These are phyloP conservation scores for Hanseniaspora sp. DNA, from an alignment of 1,139 yeast genomes.

Conservation along the genomic window DNA sequence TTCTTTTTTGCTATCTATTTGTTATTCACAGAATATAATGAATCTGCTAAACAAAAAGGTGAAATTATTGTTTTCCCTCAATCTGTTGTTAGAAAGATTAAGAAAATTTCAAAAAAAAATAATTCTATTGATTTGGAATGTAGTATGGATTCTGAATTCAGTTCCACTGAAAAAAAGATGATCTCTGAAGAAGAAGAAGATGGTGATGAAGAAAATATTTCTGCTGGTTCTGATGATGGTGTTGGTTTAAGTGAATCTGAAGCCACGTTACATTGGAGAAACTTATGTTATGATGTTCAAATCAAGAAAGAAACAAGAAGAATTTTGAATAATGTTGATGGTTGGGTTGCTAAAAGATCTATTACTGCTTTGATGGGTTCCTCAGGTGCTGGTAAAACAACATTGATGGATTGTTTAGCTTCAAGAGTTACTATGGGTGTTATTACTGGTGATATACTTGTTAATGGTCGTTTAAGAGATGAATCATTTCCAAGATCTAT, in stretches of 20 bases:
- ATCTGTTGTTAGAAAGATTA: conserved; percentile 31
- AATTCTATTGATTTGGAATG: conserved; percentile 14
- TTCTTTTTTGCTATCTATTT: conserved; percentile 33
- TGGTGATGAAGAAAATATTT: conserved; percentile 18
- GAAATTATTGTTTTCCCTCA: conserved; percentile 53
- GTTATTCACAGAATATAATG: conserved; percentile 46
- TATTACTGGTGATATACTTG: conserved; percentile 64
- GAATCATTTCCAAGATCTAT: conserved; percentile 68
- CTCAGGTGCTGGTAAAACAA: conserved; percentile 82
- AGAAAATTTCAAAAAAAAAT: conserved; percentile 23
- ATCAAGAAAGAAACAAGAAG: conserved; percentile 55
- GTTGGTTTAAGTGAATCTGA: conserved; percentile 24
- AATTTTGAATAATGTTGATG: conserved; percentile 59
- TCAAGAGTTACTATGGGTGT: conserved; percentile 71
- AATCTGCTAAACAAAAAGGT: conserved; percentile 62
- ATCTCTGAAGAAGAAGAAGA: conserved; percentile 17
- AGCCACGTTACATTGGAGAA: conserved; percentile 68
- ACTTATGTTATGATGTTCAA: conserved; percentile 62
- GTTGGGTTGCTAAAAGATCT: conserved; percentile 74
- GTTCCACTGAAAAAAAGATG: conserved; percentile 19
- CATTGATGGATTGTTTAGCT: conserved; percentile 62
- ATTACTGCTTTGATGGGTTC: conserved; percentile 78
- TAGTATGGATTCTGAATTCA: conserved; percentile 20
- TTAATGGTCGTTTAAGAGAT: conserved; percentile 59
- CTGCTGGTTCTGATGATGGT: neutral